These are phyloP conservation scores for Rachicladosporium sp. DNA, from an alignment of 2,329 filamentous ascomycete species.

Conservation along the genomic window DNA sequence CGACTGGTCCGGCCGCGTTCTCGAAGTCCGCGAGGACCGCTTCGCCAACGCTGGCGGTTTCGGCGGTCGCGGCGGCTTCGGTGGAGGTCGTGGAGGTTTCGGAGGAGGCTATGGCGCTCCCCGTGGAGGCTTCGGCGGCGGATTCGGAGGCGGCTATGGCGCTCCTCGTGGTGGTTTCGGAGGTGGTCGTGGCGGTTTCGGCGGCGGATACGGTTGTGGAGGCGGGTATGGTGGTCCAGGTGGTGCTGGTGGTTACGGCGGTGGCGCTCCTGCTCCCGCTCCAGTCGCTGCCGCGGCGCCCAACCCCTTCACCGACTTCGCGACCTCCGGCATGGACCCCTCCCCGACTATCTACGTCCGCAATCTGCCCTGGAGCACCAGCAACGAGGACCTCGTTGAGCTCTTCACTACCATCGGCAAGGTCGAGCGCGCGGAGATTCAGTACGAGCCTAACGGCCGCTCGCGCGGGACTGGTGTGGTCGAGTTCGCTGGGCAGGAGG, in stretches of 20 bases:
- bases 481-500: slow-evolving; percentile 70
- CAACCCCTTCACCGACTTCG: slow-evolving; percentile 89
- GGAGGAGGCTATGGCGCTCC: slow-evolving; percentile 22
- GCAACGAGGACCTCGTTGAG: slow-evolving; percentile 93
- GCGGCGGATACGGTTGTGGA: slow-evolving; percentile 39
- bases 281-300: slow-evolving; percentile 40
- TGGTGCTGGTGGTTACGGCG: slow-evolving; percentile 45
- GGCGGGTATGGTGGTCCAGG: slow-evolving; percentile 46
- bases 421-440: slow-evolving; percentile 96
- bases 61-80: slow-evolving; percentile 31
- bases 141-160: slow-evolving; percentile 33
- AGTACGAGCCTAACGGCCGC: slow-evolving; percentile 92
- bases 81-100: slow-evolving; percentile 34
- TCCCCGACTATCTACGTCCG: slow-evolving; percentile 84
- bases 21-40: slow-evolving; percentile 93
- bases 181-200: slow-evolving; percentile 38
- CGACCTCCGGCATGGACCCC: slow-evolving; percentile 73
- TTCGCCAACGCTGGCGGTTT: slow-evolving; percentile 54
- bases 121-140: slow-evolving; percentile 34
- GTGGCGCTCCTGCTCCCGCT: slow-evolving; percentile 40
- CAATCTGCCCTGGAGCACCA: slow-evolving; percentile 97
- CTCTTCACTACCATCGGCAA: slow-evolving; percentile 97
- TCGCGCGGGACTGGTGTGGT: slow-evolving; percentile 96
- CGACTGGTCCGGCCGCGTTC: slow-evolving; percentile 87
- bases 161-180: slow-evolving; percentile 39